phyloP scores from a whole-genome alignment of 495 filamentous ascomycete species.

The Penicillium crystallinum region DNA sequence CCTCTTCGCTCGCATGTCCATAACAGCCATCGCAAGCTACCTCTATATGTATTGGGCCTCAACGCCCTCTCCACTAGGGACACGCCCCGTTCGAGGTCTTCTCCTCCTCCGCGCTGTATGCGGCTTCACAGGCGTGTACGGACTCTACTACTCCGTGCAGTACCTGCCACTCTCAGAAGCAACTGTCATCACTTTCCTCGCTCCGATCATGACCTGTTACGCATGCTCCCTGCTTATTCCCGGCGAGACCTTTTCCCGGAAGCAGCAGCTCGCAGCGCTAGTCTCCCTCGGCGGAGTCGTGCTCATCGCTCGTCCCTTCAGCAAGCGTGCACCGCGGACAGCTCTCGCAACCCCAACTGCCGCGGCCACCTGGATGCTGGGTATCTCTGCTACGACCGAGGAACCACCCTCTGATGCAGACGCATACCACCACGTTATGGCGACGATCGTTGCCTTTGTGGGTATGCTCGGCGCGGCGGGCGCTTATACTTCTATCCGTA shows the following conservation, averaged over 20 bases:
- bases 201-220: constrained; percentile 77
- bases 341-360: neutral
- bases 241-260: constrained; percentile 72
- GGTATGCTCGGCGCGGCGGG: constrained; percentile 75
- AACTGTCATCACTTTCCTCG: constrained; percentile 87
- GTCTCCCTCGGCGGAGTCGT: constrained; percentile 77
- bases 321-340: constrained; percentile 4
- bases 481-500: constrained; percentile 75
- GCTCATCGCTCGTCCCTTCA: constrained; percentile 73
- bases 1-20: constrained; percentile 76
- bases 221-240: constrained; percentile 68
- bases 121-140: constrained; percentile 85
- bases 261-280: constrained; percentile 69
- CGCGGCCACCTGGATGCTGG: neutral
- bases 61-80: constrained; percentile 67
- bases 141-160: constrained; percentile 74
- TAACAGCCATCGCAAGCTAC: constrained; percentile 63
- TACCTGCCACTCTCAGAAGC: constrained; percentile 89
- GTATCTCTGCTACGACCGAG: constrained; percentile 8
- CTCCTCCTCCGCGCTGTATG: constrained; percentile 63
- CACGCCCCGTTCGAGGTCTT: constrained; percentile 56
- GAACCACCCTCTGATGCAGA: constrained; percentile 31
- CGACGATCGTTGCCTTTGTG: constrained; percentile 67
- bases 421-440: constrained; percentile 60
- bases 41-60: constrained; percentile 70